These are phyloP conservation scores for Angomonas desouzai DNA, from an alignment of 208 protist species.

Conservation along the genomic window DNA sequence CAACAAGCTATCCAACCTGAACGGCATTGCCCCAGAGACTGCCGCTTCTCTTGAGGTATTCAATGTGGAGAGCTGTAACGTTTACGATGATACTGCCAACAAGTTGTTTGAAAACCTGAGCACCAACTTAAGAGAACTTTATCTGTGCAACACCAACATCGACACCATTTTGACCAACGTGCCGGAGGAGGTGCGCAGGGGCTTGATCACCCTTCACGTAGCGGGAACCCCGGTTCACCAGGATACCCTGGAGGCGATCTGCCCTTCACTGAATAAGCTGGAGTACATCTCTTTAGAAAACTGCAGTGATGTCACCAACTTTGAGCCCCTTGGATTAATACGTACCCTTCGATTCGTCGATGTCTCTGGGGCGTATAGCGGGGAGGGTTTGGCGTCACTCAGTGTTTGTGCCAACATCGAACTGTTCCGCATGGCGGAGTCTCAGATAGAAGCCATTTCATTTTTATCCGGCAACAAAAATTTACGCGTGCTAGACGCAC, in stretches of 20 bases:
- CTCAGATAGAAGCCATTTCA: conserved; percentile 52
- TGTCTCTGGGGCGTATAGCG: conserved; percentile 46
- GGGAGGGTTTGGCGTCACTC: conserved; percentile 52
- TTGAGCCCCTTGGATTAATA: conserved; percentile 47
- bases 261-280: conserved; percentile 32
- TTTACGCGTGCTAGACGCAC: conserved; percentile 67
- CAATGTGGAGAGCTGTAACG: conserved; percentile 65
- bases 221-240: conserved; percentile 49
- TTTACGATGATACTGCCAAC: conserved; percentile 69
- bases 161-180: conserved; percentile 46
- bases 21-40: conserved; percentile 57
- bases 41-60: conserved; percentile 53
- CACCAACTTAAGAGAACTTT: conserved; percentile 40
- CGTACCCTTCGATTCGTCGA: conserved; percentile 65
- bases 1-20: conserved; percentile 61
- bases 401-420: conserved; percentile 49
- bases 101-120: conserved; percentile 54
- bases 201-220: conserved; percentile 40
- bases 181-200: conserved; percentile 19
- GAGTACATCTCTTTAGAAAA: conserved; percentile 69
- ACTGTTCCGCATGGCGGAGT: conserved; percentile 62
- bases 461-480: conserved; percentile 46
- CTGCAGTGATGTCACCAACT: conserved; percentile 43
- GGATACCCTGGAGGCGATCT: conserved; percentile 56
- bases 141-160: conserved; percentile 54